Evolutionary conservation across 2,329 filamentous ascomycete species (phyloP).

Genomic region (Nothopassalora personata): DNA sequence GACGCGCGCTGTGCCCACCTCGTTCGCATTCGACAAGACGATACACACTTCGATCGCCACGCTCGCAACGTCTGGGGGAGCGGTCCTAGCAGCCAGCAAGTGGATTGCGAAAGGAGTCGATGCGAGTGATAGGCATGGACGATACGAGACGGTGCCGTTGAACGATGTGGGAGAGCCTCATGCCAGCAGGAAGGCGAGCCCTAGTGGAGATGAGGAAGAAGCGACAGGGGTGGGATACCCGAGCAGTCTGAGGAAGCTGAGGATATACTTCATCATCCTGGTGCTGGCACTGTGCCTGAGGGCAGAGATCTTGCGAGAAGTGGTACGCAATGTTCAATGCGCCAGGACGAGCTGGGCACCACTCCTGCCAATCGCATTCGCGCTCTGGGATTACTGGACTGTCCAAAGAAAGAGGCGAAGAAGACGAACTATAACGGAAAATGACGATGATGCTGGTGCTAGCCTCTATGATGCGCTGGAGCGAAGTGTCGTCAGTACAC

Average conservation of each 20-base stretch:
- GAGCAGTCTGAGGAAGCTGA: slow-evolving; percentile 24
- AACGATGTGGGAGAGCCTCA: slow-evolving; percentile 25
- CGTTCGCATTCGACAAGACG: slow-evolving; percentile 41
- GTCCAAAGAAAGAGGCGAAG: slow-evolving; percentile 14
- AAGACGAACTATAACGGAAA: neutral
- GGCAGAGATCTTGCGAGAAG: slow-evolving; percentile 38
- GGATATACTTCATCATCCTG: slow-evolving; percentile 25
- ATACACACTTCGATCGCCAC: slow-evolving; percentile 40
- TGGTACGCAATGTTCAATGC: slow-evolving; percentile 42
- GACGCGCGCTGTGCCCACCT: slow-evolving; percentile 21
- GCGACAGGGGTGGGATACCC: slow-evolving; percentile 13
- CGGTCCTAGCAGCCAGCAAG: slow-evolving; percentile 35
- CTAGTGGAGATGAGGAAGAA: slow-evolving; percentile 13
- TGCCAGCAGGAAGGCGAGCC: slow-evolving; percentile 20
- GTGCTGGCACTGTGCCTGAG: slow-evolving; percentile 30
- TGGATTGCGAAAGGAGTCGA: slow-evolving; percentile 23
- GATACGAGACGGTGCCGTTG: slow-evolving; percentile 28
- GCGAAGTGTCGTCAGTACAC: slow-evolving; percentile 31
- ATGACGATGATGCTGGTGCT: slow-evolving; percentile 19
- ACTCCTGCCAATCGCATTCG: slow-evolving; percentile 28
- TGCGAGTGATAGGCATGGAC: slow-evolving; percentile 19
- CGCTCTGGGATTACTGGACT: slow-evolving; percentile 25
- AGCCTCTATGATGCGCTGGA: slow-evolving; percentile 32
- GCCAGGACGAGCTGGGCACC: slow-evolving; percentile 27
- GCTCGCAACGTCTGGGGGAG: slow-evolving; percentile 38